Conservation (phyloP, 352 stramenopile genomes). For the Paralagenidium karlingii region DNA sequence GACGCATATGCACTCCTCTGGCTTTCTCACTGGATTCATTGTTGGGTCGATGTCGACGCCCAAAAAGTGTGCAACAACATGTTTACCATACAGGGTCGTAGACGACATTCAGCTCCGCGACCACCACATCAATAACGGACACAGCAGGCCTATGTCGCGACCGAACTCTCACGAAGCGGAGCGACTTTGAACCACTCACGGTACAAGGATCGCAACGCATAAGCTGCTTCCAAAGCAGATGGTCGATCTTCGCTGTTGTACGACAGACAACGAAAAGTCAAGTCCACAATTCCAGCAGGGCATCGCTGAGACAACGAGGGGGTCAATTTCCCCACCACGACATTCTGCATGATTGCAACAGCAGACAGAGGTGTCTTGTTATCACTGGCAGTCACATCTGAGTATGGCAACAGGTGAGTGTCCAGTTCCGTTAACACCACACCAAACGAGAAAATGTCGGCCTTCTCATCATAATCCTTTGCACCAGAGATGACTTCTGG, state of each 20-base stretch:
- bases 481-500: conserved; percentile 32
- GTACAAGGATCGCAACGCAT: conserved; percentile 26
- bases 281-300: conserved; percentile 16
- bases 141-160: too few relatives aligned
- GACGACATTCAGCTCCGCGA: too few relatives aligned
- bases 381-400: conserved; percentile 11
- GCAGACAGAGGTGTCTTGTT: conserved; percentile 20
- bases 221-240: conserved; percentile 32
- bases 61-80: too few relatives aligned
- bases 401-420: conserved; percentile 41
- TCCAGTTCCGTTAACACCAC: conserved; percentile 45
- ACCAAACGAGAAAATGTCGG: conserved; percentile 37
- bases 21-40: too few relatives aligned
- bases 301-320: conserved; percentile 26
- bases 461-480: conserved; percentile 29
- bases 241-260: conserved; percentile 20
- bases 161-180: too few relatives aligned
- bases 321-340: conserved; percentile 21
- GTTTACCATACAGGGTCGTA: too few relatives aligned
- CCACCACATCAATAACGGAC: too few relatives aligned
- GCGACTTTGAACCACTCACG: too few relatives aligned
- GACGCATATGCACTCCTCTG: too few relatives aligned
- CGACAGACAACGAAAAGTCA: conserved; percentile 28
- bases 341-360: conserved; percentile 35
- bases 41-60: too few relatives aligned